phyloP scores from a whole-genome alignment of 2,329 filamentous ascomycete genomes.

The Helminthosporium solani region DNA sequence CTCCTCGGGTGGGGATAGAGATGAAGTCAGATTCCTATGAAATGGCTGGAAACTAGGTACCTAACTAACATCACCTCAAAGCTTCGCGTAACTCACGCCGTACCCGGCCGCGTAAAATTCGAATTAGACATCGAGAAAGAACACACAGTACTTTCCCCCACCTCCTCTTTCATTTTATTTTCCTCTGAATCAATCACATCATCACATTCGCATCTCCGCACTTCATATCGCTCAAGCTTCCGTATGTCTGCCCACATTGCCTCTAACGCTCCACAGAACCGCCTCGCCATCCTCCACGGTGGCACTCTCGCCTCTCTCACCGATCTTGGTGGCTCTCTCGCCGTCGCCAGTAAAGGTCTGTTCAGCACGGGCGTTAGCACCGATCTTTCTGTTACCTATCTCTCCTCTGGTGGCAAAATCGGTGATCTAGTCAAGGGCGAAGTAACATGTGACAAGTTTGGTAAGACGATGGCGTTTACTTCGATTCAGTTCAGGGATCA shows the following conservation, averaged over 20 bases:
- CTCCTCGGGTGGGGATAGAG: too few relatives aligned
- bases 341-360: constrained; percentile 64
- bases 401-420: constrained; percentile 63
- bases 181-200: too few relatives aligned
- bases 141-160: constrained; percentile 63
- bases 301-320: constrained; percentile 77
- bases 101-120: constrained; percentile 69
- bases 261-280: constrained; percentile 59
- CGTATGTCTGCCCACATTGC: too few relatives aligned
- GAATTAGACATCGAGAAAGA: constrained; percentile 73
- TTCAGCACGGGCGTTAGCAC: constrained; percentile 68
- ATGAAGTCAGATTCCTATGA: too few relatives aligned
- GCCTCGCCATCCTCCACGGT: constrained; percentile 73
- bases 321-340: constrained; percentile 65
- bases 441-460: constrained; percentile 66
- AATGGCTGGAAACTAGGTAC: too few relatives aligned
- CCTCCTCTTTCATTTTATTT: neutral
- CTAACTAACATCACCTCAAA: constrained; percentile 32
- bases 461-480: constrained; percentile 66
- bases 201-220: too few relatives aligned
- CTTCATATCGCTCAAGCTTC: too few relatives aligned
- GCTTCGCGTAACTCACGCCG: constrained; percentile 67
- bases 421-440: constrained; percentile 62
- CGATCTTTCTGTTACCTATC: constrained; percentile 66
- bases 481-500: constrained; percentile 61